phyloP scores from a whole-genome alignment of 441 rosid species.

The Hura crepitans region DNA sequence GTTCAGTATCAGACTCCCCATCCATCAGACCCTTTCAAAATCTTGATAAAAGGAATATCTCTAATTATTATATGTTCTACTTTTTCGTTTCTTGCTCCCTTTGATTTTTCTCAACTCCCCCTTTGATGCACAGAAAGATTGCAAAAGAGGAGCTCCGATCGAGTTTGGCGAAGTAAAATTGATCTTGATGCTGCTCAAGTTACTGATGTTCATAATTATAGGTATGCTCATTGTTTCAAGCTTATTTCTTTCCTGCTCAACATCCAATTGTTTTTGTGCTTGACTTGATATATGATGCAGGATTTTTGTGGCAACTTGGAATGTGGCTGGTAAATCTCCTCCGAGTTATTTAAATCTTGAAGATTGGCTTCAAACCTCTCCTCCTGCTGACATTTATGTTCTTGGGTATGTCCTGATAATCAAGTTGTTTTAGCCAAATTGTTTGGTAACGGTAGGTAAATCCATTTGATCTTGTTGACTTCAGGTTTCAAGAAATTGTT shows the following conservation, averaged over 20 bases:
- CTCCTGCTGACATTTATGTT: slow-evolving; percentile 94
- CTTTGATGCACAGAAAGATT: slow-evolving; percentile 44
- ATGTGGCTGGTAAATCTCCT: slow-evolving; percentile 95
- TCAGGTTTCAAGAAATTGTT: slow-evolving; percentile 94
- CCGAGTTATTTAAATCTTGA: slow-evolving; percentile 73
- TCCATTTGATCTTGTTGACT: slow-evolving; percentile 9
- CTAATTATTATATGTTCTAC: slow-evolving; percentile 8
- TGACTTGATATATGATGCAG: slow-evolving; percentile 37
- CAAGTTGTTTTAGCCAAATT: not conserved
- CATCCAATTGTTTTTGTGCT: slow-evolving; percentile 13
- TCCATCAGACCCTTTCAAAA: slow-evolving; percentile 13
- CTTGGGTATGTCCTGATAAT: slow-evolving; percentile 54
- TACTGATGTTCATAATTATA: slow-evolving; percentile 58
- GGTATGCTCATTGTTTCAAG: slow-evolving; percentile 32
- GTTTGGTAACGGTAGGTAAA: not conserved
- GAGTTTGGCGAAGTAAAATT: slow-evolving; percentile 49
- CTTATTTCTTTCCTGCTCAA: slow-evolving; percentile 11
- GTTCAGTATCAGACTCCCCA: slow-evolving; percentile 40
- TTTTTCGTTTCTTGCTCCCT: slow-evolving; percentile 19
- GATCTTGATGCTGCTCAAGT: slow-evolving; percentile 60
- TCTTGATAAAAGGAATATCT: slow-evolving; percentile 16
- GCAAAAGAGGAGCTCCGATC: slow-evolving; percentile 48
- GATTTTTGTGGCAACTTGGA: slow-evolving; percentile 90
- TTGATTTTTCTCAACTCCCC: slow-evolving; percentile 6
- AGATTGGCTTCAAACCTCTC: slow-evolving; percentile 89